Evolutionary conservation across 192 early-diverging fungal species (phyloP), one percentile per base, ranked within the genome.

Genomic region (Coemansia sp.): DNA sequence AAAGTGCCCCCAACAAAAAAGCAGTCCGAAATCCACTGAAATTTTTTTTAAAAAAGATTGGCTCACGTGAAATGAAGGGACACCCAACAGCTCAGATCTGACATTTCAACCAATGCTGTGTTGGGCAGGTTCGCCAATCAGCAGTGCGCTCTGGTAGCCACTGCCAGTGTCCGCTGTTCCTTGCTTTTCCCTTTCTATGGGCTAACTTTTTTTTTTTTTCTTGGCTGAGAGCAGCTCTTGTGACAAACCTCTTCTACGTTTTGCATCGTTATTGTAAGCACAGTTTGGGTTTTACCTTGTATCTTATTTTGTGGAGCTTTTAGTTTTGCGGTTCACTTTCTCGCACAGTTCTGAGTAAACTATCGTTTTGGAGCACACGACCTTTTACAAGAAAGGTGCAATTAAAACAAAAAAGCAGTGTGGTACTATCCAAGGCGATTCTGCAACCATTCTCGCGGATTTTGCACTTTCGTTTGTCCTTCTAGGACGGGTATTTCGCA

Each of bases 361-460:
- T n/a, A n/a, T n/a, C n/a, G n/a, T n/a, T n/a, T n/a, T n/a, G n/a
- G n/a, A n/a, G 3, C 14, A 46, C 39, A 46, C 11, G 39, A 17
- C 39, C 39, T 46, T 46, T 17, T 17, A 46, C 0, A 14, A 46
- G 11, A 17, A 14, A 4, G 11, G 39, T 17, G 14, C 5, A 46
- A 46, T 10, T 4, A 10, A 10, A 10, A 6, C 10, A 36, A 46
- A 46, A 46, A 46, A 17, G 14, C 3, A 17, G 39, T 17, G 39
- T 46, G 32, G 30, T 60, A 5, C 36, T 60, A 24, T 60, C 24
- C 5, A 58, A 33, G 57, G 19, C 8, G 33, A 22, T 36, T 64
- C 56, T 55, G n/a, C 60, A 31, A 75, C 65, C 57, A 77, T 77
- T 77, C 66, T 67, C 51, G 65, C 36, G 56, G 75, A 77, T 57